phyloP scores from a whole-genome alignment of 78 protist genomes.

The Capsaspora owczarzaki region DNA sequence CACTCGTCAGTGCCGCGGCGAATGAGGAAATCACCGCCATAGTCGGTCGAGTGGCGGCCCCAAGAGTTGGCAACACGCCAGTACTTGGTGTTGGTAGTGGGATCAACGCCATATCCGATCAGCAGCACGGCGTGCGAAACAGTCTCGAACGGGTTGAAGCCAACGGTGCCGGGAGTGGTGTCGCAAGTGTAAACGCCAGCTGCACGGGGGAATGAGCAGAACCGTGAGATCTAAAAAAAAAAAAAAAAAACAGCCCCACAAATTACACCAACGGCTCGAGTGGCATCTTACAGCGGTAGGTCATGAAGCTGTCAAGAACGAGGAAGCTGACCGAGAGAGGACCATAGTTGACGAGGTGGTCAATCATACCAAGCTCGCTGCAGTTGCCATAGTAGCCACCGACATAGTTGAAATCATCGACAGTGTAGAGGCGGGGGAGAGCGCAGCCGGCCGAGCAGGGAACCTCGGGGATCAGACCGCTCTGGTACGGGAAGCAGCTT shows the following conservation, averaged over 20 bases:
- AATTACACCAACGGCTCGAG: too few species aligned
- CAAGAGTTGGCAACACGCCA: background rate
- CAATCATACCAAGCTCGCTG: background rate
- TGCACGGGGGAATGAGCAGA: too few species aligned
- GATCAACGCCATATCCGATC: too few species aligned
- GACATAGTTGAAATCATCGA: background rate
- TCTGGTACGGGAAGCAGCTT: background rate
- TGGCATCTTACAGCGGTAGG: too few species aligned
- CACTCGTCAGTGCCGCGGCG: background rate
- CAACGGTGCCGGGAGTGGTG: too few species aligned
- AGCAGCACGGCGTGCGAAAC: too few species aligned
- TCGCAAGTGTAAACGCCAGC: too few species aligned
- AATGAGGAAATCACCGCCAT: background rate
- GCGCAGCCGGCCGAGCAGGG: background rate
- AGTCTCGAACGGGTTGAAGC: background rate
- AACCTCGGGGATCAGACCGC: background rate
- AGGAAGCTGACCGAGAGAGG: background rate
- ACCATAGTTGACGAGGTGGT: background rate
- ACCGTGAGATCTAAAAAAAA: too few species aligned
- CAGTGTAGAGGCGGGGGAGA: background rate
- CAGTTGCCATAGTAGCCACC: slow-evolving; percentile 7
- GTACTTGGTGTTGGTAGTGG: background rate
- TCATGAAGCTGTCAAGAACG: background rate
- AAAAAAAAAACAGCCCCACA: too few species aligned
- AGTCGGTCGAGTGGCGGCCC: background rate